Percentiles rank a stretch among this genome's conserved stretches.
Evolutionary conservation across 2,329 filamentous ascomycete genomes (phyloP).

Genomic region (Diplodia scrobiculata): DNA sequence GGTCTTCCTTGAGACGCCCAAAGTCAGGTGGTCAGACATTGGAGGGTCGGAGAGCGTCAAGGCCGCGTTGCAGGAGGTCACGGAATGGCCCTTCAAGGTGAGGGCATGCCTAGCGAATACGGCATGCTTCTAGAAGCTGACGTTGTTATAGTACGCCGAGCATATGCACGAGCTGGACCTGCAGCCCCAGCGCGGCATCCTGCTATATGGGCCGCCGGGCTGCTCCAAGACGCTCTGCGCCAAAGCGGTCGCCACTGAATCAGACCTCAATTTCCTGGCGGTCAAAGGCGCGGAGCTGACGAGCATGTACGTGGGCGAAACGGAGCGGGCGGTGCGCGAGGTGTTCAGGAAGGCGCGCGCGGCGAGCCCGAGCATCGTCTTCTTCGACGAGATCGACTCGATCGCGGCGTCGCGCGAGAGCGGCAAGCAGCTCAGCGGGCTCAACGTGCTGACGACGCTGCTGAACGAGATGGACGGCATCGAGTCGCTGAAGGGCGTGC

Average conservation of each 20-base stretch:
- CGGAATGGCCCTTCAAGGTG: constrained; percentile 61
- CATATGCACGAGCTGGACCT: constrained; percentile 55
- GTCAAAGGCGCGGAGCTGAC: constrained; percentile 92
- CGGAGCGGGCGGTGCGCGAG: constrained; percentile 80
- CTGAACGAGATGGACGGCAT: constrained; percentile 97
- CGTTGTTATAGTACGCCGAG: constrained; percentile 49
- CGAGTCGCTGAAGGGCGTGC: constrained; percentile 76
- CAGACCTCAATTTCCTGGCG: constrained; percentile 88
- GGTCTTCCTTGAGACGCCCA: constrained; percentile 83
- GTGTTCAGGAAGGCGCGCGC: constrained; percentile 82
- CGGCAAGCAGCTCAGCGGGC: constrained; percentile 54
- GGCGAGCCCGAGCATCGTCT: constrained; percentile 89
- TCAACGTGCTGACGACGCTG: constrained; percentile 86
- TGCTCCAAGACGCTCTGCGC: constrained; percentile 94
- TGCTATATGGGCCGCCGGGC: constrained; percentile 89
- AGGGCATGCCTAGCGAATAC: constrained; percentile 32
- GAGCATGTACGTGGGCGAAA: constrained; percentile 96
- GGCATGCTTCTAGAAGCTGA: constrained; percentile 27
- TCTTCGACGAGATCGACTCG: constrained; percentile 94
- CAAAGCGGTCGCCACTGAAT: constrained; percentile 87
- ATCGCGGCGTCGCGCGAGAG: constrained; percentile 66
- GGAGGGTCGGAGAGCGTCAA: constrained; percentile 82
- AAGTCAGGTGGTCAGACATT: constrained; percentile 82
- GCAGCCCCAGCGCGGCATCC: constrained; percentile 73
- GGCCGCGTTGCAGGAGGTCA: constrained; percentile 57